Evolutionary conservation across 352 stramenopile species (phyloP), one percentile per base, ranked within the genome.

Genomic region (Sclerospora graminicola): DNA sequence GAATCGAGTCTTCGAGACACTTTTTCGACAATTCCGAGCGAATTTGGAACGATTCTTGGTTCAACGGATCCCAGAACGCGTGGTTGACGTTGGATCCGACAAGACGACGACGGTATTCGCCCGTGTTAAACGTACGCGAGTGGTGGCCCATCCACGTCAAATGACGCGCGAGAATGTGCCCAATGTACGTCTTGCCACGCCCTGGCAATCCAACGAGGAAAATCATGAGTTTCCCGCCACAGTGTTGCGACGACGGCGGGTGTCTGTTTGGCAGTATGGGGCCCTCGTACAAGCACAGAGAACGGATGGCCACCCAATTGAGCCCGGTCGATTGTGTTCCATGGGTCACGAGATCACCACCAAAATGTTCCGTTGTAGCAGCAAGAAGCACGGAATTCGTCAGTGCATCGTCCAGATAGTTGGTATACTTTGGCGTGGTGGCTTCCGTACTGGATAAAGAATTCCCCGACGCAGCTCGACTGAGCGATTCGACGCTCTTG

Each of bases 131-230:
- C 39, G 86, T 74, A 21, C 79, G 74, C 8, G 75, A 82, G 34
- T 84, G 64, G 49, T 91, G 75, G 11, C 79, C 79, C 76, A 91
- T 89, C 79, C 79, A 91, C 14, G 76, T 89, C 59, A 91, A 61
- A 50, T 91, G 74, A 14, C 79, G 69, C 19, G 76, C 70, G 8
- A 91, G 48, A 43, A 87, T 86, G 55, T 91, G 74, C 1, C 75
- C 79, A 33, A 91, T 87, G 44, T 88, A 89, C 14, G 79, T 91
- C 56, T 91, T 91, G n/a, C 79, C 79, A 13, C 79, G 66, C 3
- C 76, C 79, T 18, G 79, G 79, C 2, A 91, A 58, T 0, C 79
- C 79, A 1, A 91, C 79, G 1, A 91, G 55, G 28, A 91, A 84
- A 47, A 91, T 72, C 19, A 89, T 83, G 6, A 91, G 69, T 46